Base-by-base conservation (phyloP, 2,329 filamentous ascomycete genomes). In the Monosporascus sp. region DNA sequence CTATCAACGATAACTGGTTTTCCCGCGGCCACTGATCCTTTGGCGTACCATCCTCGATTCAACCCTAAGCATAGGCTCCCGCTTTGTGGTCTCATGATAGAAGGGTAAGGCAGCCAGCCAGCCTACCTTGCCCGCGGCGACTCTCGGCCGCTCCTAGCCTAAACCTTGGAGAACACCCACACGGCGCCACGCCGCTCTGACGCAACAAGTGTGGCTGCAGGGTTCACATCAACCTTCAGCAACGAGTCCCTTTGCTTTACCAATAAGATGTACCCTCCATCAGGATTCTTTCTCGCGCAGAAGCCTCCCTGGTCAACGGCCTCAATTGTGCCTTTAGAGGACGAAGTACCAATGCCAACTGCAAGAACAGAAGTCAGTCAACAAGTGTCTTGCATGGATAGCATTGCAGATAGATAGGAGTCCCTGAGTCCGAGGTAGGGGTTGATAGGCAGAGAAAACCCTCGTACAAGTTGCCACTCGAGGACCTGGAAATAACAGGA, bases 261-360 rank as follows among this genome's bases (percentile, higher is more conserved):
- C 49, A 70, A 44, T 24, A 72, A 50, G 37, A 68, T 58, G 38
- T 68, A 72, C 0, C 70, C 70, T 1, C 69, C 70, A 6, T 63
- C 54, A 0, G 68, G 63, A 37, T 60, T 63, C 8, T 52, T 55
- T 6, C 66, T 58, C 5, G 60, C 55, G n/a, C 60, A 63, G 48
- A 72, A 70, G 18, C 58, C 60, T 51, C 72, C 70, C 51, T 62
- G 62, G 0, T 38, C 17, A 66, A 5, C 48, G 56, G 22, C 52
- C 55, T 2, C 44, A 44, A 17, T 52, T 35, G 31, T 5, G 11
- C 4, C 3, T 35, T 5, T 35, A 5, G 31, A 35, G 5, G 31
- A 35, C 31, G 31, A 35, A 14, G 11, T 52, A 47, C 69, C 57
- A 37, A 70, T 66, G 1, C 71, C 71, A 4, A 73, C 43, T 46